Evolutionary conservation across 2,329 filamentous ascomycete genomes (phyloP).

Genomic region (Pyricularia sp.): DNA sequence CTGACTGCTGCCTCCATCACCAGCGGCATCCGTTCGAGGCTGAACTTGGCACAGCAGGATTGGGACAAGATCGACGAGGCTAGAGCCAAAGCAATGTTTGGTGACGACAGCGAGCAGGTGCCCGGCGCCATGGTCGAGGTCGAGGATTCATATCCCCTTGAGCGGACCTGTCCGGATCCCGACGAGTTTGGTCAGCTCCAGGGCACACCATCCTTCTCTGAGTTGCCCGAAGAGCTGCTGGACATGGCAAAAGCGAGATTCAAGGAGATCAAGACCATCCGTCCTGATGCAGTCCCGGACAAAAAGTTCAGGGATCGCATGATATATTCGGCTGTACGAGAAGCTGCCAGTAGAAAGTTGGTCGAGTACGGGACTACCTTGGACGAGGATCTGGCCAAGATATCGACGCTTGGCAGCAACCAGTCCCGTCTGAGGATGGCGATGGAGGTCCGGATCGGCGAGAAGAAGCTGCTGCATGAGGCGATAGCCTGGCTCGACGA

Average conservation of each 20-base stretch:
- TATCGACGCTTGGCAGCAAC: constrained; percentile 5
- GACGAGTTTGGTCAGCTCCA: constrained; percentile 28
- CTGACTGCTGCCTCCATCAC: constrained; percentile 43
- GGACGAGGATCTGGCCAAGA: constrained; percentile 14
- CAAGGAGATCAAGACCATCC: constrained; percentile 32
- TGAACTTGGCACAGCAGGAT: constrained; percentile 14
- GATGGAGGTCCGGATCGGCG: constrained; percentile 20
- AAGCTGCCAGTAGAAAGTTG: constrained; percentile 15
- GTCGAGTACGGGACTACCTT: constrained; percentile 16
- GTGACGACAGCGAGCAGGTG: constrained; percentile 35
- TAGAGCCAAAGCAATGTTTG: constrained; percentile 18
- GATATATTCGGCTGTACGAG: constrained; percentile 23
- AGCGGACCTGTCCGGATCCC: constrained; percentile 39
- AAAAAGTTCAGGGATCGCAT: constrained; percentile 37
- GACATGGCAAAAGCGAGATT: constrained; percentile 37
- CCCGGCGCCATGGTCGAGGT: constrained; percentile 35
- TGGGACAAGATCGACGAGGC: constrained; percentile 25
- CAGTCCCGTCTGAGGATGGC: constrained; percentile 14
- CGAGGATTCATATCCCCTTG: constrained; percentile 63
- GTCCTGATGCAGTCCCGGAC: constrained; percentile 24
- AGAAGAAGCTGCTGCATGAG: constrained; percentile 20
- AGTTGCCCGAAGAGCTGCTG: constrained; percentile 36
- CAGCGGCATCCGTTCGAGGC: constrained; percentile 7
- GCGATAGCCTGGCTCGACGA: constrained; percentile 6
- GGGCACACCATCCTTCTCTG: constrained; percentile 22